Evolutionary conservation across 306 rosid genomes (phyloP).

Genomic region (Prunus campanulata): DNA sequence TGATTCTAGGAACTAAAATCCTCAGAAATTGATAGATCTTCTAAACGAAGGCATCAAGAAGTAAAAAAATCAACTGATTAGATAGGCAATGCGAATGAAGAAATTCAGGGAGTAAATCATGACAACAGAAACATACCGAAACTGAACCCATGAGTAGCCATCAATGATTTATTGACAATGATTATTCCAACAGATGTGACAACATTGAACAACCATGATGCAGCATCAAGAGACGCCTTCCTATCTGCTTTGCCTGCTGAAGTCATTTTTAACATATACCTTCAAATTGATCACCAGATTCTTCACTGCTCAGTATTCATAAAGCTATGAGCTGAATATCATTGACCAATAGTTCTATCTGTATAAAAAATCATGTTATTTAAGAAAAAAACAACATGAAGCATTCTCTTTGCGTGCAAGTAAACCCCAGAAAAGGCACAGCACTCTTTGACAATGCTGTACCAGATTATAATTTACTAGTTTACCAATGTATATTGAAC

Average conservation of each 20-base stretch:
- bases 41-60: not conserved
- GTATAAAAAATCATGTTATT: not conserved
- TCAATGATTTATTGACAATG: constrained; percentile 65
- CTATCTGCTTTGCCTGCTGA: constrained; percentile 49
- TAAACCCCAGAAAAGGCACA: not conserved
- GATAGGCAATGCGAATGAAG: not conserved
- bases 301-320: not conserved
- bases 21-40: not conserved
- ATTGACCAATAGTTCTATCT: not conserved
- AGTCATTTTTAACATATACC: constrained; percentile 40
- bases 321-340: not conserved
- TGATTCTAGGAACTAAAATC: not conserved
- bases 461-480: not conserved
- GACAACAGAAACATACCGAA: constrained; percentile 44
- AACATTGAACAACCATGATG: constrained; percentile 78
- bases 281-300: constrained; percentile 22
- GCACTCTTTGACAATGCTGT: not conserved
- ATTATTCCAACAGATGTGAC: constrained; percentile 79
- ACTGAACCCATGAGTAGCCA: constrained; percentile 72
- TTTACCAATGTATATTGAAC: not conserved
- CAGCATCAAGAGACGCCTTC: constrained; percentile 56
- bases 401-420: not conserved
- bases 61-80: not conserved
- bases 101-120: not conserved
- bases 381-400: not conserved